Base-by-base conservation (phyloP, 768 basidiomycete genomes). In the Kwoniella dejecticola region DNA sequence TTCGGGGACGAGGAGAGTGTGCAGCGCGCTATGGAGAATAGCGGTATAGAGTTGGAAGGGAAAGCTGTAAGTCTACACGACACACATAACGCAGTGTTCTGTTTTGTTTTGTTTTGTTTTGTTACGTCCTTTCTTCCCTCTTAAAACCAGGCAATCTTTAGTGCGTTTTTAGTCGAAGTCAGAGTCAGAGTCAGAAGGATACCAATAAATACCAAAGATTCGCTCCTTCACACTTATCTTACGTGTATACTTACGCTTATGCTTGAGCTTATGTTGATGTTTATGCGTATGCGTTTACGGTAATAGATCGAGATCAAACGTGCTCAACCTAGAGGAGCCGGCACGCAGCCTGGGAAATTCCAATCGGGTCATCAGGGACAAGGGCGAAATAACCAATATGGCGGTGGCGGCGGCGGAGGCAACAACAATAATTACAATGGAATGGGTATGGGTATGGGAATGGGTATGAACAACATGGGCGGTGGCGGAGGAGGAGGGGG, bases 241-340 rank as follows among this genome's bases (percentile, higher is more conserved):
- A n/a, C n/a, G n/a, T n/a, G n/a, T n/a, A n/a, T n/a, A n/a, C n/a
- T n/a, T n/a, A n/a, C n/a, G n/a, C n/a, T n/a, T n/a, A n/a, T n/a
- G n/a, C n/a, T n/a, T n/a, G n/a, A n/a, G n/a, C n/a, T n/a, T n/a
- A 36, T 36, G 33, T 36, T 36, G 15, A 36, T 7, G 15, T 36
- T n/a, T n/a, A n/a, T n/a, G n/a, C n/a, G n/a, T n/a, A 36, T 36
- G 15, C 15, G 15, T 36, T 27, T 29, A 6, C 12, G 8, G 27
- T 17, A 6, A 11, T 66, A 97, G 95, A 94, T 99, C 70, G 96
- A 98, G 75, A 93, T 98, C 46, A 98, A 97, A 80, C 84, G 92
- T 46, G 96, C 95, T 1, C 93, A 96, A 77, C 93, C 94, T 2
- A 85, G 92, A 45, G 78, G 76, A 15, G 76, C 77, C 6, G 75